Evolutionary conservation across 1,284 basidiomycete genomes (phyloP).

Genomic region (Naganishia liquefaciens): DNA sequence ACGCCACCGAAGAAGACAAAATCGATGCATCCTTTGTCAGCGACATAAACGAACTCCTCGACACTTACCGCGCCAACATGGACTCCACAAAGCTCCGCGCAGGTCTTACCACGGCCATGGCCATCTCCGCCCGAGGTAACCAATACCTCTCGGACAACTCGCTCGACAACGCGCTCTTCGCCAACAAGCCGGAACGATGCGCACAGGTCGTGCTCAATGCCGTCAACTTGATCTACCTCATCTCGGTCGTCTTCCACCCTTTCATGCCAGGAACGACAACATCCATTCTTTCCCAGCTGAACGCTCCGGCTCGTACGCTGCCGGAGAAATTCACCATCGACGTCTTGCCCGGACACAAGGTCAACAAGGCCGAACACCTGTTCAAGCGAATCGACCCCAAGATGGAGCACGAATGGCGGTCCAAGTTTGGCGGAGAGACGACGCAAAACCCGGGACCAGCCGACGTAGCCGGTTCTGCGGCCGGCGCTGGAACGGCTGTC

Average conservation of each 20-base stretch:
- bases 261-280: slow-evolving; percentile 94
- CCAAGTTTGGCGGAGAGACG: slow-evolving; percentile 72
- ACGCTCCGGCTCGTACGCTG: slow-evolving; percentile 80
- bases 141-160: slow-evolving; percentile 88
- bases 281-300: slow-evolving; percentile 81
- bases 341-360: slow-evolving; percentile 79
- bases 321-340: slow-evolving; percentile 70
- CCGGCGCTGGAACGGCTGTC: slow-evolving; percentile 39
- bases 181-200: slow-evolving; percentile 77
- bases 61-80: slow-evolving; percentile 83
- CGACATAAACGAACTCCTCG: slow-evolving; percentile 76
- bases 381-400: slow-evolving; percentile 94
- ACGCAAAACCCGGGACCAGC: slow-evolving; percentile 28
- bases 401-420: slow-evolving; percentile 80
- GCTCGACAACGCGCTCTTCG: slow-evolving; percentile 86
- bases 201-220: slow-evolving; percentile 87
- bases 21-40: slow-evolving; percentile 75
- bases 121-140: slow-evolving; percentile 88
- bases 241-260: slow-evolving; percentile 83
- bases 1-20: slow-evolving; percentile 56
- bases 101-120: slow-evolving; percentile 86
- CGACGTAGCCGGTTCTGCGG: slow-evolving; percentile 37
- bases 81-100: slow-evolving; percentile 86
- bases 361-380: slow-evolving; percentile 83
- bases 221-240: slow-evolving; percentile 88